Conservation (phyloP, 1,284 basidiomycete species). For the Cutaneotrichosporon cutaneum region DNA sequence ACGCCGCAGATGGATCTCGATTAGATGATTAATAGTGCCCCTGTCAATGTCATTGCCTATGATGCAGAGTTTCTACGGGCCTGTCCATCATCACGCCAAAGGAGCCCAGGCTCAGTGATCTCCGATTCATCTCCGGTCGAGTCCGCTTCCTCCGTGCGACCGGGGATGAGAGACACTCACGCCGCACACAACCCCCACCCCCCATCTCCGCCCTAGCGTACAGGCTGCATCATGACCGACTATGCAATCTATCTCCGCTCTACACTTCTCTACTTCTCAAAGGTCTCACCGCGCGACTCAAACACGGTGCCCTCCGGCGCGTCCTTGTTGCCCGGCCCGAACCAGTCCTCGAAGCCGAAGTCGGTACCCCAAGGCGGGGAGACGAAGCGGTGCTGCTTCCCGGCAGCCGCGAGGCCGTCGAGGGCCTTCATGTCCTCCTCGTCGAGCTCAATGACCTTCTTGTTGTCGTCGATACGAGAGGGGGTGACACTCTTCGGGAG, state of each 20-base stretch:
- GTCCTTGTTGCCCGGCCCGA: constrained; percentile 46
- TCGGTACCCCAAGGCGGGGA: constrained; percentile 49
- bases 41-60: no score
- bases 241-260: background rate
- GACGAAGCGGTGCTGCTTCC: constrained; percentile 61
- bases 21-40: background rate
- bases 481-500: constrained; percentile 76
- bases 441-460: constrained; percentile 55
- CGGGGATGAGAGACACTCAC: background rate
- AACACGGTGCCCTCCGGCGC: constrained; percentile 45
- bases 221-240: background rate
- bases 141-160: background rate
- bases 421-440: constrained; percentile 63
- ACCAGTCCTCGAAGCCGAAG: constrained; percentile 49
- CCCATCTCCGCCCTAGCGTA: background rate
- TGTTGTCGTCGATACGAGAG: constrained; percentile 56
- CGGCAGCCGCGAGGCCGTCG: constrained; percentile 65
- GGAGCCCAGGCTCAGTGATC: no score
- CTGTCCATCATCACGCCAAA: no score
- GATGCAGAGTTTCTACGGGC: no score
- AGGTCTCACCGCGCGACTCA: constrained; percentile 24
- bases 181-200: no score
- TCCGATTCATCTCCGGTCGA: no score
- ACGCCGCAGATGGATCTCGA: background rate
- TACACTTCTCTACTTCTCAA: constrained; percentile 3